These are phyloP conservation scores for Rhizopus arrhizus DNA, from an alignment of 371 early-diverging fungal species.

Conservation along the genomic window DNA sequence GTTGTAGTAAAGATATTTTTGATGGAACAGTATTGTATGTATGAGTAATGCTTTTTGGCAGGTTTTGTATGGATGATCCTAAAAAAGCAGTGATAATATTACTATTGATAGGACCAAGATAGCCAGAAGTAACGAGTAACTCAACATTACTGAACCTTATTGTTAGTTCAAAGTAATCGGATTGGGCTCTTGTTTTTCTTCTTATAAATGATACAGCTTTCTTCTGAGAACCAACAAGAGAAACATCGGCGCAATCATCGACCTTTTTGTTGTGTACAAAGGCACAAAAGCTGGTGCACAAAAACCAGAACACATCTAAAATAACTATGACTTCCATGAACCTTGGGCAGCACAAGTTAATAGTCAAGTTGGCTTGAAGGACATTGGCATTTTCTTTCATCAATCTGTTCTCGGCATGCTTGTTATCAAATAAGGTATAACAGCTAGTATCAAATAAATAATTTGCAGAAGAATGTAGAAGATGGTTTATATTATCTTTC, in stretches of 20 bases:
- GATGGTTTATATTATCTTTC: constrained; percentile 1
- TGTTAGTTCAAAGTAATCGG: constrained; percentile 8
- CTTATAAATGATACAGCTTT: constrained; percentile 2
- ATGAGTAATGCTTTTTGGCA: background rate
- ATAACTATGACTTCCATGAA: background rate
- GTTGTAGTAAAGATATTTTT: constrained; percentile 4
- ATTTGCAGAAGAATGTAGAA: background rate
- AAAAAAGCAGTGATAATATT: background rate
- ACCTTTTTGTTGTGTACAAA: background rate
- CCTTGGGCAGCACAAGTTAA: background rate
- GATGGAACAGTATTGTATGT: background rate
- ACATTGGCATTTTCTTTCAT: background rate
- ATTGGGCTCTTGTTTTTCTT: constrained; percentile 1
- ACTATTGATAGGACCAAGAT: background rate
- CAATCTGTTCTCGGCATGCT: constrained; percentile 2
- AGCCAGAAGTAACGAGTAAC: background rate
- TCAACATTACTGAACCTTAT: background rate
- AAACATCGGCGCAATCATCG: constrained; percentile 8
- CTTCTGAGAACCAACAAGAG: background rate
- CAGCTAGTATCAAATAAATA: constrained; percentile 5
- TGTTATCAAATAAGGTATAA: constrained; percentile 5
- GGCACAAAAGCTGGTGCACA: background rate
- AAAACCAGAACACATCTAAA: background rate
- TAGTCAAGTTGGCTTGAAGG: background rate
- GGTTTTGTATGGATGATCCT: constrained; percentile 9